Conservation (phyloP, 768 basidiomycete genomes). For the Hebeloma cylindrosporum region DNA sequence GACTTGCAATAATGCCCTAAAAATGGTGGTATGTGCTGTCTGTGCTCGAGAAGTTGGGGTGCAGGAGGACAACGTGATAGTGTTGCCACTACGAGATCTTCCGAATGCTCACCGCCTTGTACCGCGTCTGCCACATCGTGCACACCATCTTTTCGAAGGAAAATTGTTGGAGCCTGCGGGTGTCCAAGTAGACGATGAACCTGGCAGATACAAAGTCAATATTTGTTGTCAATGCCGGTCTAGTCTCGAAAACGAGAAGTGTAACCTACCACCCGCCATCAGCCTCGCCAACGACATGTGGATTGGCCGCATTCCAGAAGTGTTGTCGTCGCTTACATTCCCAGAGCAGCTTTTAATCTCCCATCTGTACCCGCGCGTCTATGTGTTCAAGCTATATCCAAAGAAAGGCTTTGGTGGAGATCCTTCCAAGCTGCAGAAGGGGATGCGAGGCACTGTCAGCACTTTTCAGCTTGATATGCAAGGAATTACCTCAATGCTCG, state of each 20-base stretch:
- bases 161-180: background rate
- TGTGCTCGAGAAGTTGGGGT: background rate
- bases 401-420: constrained; percentile 2
- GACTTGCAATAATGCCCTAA: background rate
- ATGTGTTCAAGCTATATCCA: constrained; percentile 37
- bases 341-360: constrained; percentile 38
- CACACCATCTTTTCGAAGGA: background rate
- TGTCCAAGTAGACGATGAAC: constrained; percentile 2
- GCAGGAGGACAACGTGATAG: background rate
- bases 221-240: no score
- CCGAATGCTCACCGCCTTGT: background rate
- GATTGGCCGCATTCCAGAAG: constrained; percentile 34
- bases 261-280: no score
- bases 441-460: background rate
- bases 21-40: background rate
- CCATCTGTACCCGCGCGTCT: constrained; percentile 30
- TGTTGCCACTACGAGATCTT: background rate
- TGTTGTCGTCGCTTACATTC: constrained; percentile 30
- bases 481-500: background rate
- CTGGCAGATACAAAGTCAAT: no score
- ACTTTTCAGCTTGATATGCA: background rate
- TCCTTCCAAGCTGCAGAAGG: background rate
- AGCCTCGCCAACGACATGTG: constrained; percentile 41
- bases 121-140: background rate
- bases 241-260: no score